These are phyloP conservation scores for Saccharomycodes ludwigii DNA, from an alignment of 805 yeast species.

Conservation along the genomic window DNA sequence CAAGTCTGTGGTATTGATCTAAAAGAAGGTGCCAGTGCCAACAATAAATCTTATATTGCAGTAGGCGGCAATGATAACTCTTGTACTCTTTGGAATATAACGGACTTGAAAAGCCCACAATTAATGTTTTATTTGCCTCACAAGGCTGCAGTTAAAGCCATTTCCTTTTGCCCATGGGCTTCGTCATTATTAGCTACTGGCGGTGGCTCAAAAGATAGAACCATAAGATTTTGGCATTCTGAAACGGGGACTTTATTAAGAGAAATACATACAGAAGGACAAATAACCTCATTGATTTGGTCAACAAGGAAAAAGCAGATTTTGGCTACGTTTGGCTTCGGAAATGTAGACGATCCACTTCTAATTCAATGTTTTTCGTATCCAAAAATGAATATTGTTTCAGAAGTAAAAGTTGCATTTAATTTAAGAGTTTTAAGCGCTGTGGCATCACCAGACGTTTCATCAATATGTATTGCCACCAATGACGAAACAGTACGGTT, in stretches of 20 bases:
- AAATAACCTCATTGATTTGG: constrained; percentile 75
- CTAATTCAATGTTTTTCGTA: constrained; percentile 53
- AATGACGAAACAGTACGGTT: constrained; percentile 71
- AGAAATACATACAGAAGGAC: constrained; percentile 48
- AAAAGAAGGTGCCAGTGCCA: constrained; percentile 10
- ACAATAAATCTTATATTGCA: constrained; percentile 42
- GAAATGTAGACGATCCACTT: constrained; percentile 37
- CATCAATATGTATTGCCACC: constrained; percentile 57
- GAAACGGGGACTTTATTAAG: constrained; percentile 58
- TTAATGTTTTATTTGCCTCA: constrained; percentile 45
- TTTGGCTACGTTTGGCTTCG: constrained; percentile 74
- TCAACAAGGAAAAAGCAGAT: constrained; percentile 49
- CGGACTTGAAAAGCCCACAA: constrained; percentile 28
- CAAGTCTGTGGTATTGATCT: constrained; percentile 43
- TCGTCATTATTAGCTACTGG: constrained; percentile 75
- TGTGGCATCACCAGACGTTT: constrained; percentile 49
- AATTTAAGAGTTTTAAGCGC: constrained; percentile 56
- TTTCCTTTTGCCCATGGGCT: constrained; percentile 88
- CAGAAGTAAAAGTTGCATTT: constrained; percentile 37
- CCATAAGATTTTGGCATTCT: constrained; percentile 82
- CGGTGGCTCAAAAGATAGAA: constrained; percentile 75
- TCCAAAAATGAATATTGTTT: constrained; percentile 43
- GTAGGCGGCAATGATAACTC: constrained; percentile 79
- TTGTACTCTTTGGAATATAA: constrained; percentile 66
- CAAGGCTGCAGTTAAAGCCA: constrained; percentile 79